Evolutionary conservation across 2,329 filamentous ascomycete species (phyloP).

Genomic region (Mycosphaerella arachidis): DNA sequence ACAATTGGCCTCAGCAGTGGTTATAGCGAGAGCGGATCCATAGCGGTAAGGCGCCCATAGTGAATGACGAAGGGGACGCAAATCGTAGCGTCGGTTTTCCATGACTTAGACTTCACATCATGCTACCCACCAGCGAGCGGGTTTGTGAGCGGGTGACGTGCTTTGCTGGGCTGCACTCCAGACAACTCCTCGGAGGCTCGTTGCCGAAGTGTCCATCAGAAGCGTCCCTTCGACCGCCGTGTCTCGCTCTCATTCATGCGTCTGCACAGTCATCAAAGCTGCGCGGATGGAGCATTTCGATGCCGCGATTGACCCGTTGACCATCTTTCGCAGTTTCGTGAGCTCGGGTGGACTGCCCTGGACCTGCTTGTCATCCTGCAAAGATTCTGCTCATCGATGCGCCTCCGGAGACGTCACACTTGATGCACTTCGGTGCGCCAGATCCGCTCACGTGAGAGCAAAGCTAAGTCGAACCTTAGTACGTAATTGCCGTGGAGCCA

Average conservation of each 20-base stretch:
- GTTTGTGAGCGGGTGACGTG: not conserved
- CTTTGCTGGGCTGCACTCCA: not conserved
- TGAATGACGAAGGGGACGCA: not conserved
- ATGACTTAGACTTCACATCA: not conserved
- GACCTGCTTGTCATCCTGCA: not conserved
- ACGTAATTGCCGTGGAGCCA: conserved; percentile 1
- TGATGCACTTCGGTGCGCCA: conserved; percentile 54
- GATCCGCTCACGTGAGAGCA: conserved; percentile 32
- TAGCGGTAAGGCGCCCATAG: not conserved
- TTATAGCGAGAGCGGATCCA: not conserved
- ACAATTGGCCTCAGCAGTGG: not conserved
- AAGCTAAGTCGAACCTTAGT: not conserved
- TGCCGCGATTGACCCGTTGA: not conserved
- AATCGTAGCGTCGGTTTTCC: not conserved
- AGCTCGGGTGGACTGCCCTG: not conserved
- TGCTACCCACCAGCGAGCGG: not conserved
- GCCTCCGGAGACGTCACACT: conserved; percentile 39
- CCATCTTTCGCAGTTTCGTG: not conserved
- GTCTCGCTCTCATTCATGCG: not conserved
- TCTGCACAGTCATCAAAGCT: not conserved
- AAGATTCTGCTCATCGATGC: not conserved
- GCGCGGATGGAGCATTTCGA: not conserved
- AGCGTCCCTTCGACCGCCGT: not conserved
- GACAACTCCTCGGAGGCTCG: not conserved
- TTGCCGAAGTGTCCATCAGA: not conserved